Conservation (phyloP, 1,284 basidiomycete genomes). For the Lignosus rhinocerotis region DNA sequence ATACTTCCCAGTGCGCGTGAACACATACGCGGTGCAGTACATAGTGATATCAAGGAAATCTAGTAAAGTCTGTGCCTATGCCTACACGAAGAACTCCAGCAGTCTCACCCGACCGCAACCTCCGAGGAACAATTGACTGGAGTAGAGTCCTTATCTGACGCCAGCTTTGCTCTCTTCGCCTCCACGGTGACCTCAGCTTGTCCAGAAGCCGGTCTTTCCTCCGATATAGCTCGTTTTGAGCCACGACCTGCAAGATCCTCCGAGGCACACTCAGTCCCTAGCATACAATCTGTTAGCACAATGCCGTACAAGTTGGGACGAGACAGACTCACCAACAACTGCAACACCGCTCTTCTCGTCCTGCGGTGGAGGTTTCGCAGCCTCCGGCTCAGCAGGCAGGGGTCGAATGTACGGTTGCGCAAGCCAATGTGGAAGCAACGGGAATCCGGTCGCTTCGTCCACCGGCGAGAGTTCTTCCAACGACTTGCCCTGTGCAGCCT, state of each 20-base stretch:
- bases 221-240: conserved; percentile 19
- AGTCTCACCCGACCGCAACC: background rate
- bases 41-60: too few relatives aligned
- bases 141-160: background rate
- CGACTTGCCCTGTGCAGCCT: conserved; percentile 36
- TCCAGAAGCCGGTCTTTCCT: conserved; percentile 6
- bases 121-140: background rate
- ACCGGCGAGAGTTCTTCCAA: conserved; percentile 47
- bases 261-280: conserved; percentile 1
- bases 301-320: background rate
- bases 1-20: too few relatives aligned
- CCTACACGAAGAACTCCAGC: background rate
- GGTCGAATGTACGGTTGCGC: conserved; percentile 85
- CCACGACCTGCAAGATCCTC: conserved; percentile 12
- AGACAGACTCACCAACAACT: conserved; percentile 14
- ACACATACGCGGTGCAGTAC: too few relatives aligned
- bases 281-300: background rate
- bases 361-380: conserved; percentile 7
- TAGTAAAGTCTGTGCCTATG: too few relatives aligned
- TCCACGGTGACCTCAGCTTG: conserved; percentile 1
- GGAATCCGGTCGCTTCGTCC: conserved; percentile 55
- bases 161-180: conserved; percentile 22
- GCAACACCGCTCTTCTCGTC: conserved; percentile 14
- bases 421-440: conserved; percentile 78
- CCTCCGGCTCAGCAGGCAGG: conserved; percentile 20